Evolutionary conservation across 2,329 filamentous ascomycete genomes (phyloP), one percentile per base, ranked within the genome.

Genomic region (Penicillium sp.): DNA sequence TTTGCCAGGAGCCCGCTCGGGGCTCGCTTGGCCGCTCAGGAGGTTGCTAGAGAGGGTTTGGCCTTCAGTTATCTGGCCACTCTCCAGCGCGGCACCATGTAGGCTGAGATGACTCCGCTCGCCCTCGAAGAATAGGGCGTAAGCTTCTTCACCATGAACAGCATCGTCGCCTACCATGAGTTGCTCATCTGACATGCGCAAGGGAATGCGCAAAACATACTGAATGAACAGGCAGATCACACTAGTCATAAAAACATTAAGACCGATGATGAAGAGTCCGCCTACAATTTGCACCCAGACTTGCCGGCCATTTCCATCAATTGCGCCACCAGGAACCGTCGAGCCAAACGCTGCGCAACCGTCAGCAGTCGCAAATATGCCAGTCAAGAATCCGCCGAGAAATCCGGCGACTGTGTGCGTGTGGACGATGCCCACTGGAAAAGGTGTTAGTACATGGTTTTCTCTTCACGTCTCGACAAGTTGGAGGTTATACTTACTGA

Each of bases 141-240:
- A 76, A 4, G 78, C 73, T 28, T 72, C 72, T 62, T 81, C 78
- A 46, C 78, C 77, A 60, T 81, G 78, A 26, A 79, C 67, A 18
- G 75, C 74, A 57, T 77, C 76, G 60, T 81, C 78, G 21, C 79
- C 79, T 23, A 77, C 66, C 20, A 77, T 57, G 33, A 80, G 64
- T 50, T 75, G 61, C 55, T 77, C 77, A 14, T 80, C 77, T 28
- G 66, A 68, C 74, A 80, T 78, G 43, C 78, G 69, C 58, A 81
- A 66, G 5, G 77, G 75, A 18, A 81, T 71, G 18, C 79, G 72
- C 46, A 74, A 65, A 43, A 79, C 77, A 61, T 78, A 76, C 63
- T 79, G 78, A 69, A 81, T 81, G 64, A 81, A 81, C 1, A 74
- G 61, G 67, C 79, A 66, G 58, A 81, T 80, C 33, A 78, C 63